Conservation (phyloP, 2,329 filamentous ascomycete species). For the Podosphaera xanthii region DNA sequence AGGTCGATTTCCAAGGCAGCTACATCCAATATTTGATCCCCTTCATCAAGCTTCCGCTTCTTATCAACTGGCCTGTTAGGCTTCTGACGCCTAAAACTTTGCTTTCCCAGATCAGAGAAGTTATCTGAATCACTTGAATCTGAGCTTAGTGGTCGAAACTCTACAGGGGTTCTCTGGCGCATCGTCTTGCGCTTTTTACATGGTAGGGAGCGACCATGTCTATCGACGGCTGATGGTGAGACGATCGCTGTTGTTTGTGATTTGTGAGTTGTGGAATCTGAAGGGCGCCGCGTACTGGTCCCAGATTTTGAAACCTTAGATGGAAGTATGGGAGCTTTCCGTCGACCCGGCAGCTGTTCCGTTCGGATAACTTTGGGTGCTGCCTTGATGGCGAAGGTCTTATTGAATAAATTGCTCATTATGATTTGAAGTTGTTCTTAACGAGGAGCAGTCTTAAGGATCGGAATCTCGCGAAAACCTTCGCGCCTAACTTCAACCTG, state of each 20-base stretch:
- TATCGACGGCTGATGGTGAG: constrained; percentile 2
- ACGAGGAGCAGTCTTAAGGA: too few species aligned
- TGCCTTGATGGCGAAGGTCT: constrained; percentile 5
- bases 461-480: too few species aligned
- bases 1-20: constrained; percentile 15
- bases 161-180: constrained; percentile 7
- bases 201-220: constrained; percentile 3
- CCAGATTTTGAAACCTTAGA: constrained; percentile 2
- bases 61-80: constrained; percentile 6
- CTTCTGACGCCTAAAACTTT: constrained; percentile 9
- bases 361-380: constrained; percentile 4
- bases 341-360: constrained; percentile 1
- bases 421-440: background rate
- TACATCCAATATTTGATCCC: constrained; percentile 11
- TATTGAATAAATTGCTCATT: constrained; percentile 3
- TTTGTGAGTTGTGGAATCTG: background rate
- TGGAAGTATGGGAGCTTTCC: constrained; percentile 5
- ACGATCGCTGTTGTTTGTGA: background rate
- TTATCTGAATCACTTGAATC: constrained; percentile 5
- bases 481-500: too few species aligned
- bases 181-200: constrained; percentile 6
- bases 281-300: background rate
- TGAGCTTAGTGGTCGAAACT: constrained; percentile 5
- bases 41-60: constrained; percentile 11
- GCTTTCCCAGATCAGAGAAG: constrained; percentile 1